Conservation (phyloP, 2,329 filamentous ascomycete species). For the Clonostachys rhizophaga region DNA sequence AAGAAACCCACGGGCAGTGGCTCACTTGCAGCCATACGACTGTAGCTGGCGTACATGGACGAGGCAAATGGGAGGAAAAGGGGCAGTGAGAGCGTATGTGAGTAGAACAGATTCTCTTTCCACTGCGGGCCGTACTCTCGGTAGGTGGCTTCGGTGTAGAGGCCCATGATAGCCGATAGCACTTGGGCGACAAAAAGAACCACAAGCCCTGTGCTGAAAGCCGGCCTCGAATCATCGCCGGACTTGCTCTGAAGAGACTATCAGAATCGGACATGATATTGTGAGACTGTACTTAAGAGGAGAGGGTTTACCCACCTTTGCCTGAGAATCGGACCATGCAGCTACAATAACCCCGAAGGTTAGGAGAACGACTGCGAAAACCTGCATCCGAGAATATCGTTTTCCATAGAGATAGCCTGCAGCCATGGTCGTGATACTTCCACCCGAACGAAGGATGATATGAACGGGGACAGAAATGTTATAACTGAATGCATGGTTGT, state of each 20-base stretch:
- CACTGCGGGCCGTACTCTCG: constrained; percentile 81
- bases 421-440: constrained; percentile 90
- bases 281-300: background rate
- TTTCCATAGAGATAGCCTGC: constrained; percentile 88
- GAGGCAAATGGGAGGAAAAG: constrained; percentile 71
- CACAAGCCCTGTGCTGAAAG: constrained; percentile 61
- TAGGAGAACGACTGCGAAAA: constrained; percentile 75
- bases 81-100: constrained; percentile 69
- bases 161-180: constrained; percentile 87
- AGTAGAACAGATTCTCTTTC: constrained; percentile 96
- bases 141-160: constrained; percentile 92
- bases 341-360: constrained; percentile 83
- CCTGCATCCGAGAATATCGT: constrained; percentile 73
- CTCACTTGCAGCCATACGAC: constrained; percentile 57
- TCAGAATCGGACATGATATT: background rate
- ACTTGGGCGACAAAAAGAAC: constrained; percentile 87
- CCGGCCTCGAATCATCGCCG: constrained; percentile 11
- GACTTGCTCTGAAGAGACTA: constrained; percentile 1
- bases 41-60: constrained; percentile 60
- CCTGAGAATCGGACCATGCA: constrained; percentile 83
- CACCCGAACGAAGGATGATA: constrained; percentile 92
- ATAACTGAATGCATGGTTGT: constrained; percentile 97
- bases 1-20: constrained; percentile 21
- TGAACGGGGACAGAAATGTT: constrained; percentile 94
- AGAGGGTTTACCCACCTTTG: constrained; percentile 55